Base-by-base conservation (phyloP, 768 basidiomycete species). In the Auricularia heimuer region DNA sequence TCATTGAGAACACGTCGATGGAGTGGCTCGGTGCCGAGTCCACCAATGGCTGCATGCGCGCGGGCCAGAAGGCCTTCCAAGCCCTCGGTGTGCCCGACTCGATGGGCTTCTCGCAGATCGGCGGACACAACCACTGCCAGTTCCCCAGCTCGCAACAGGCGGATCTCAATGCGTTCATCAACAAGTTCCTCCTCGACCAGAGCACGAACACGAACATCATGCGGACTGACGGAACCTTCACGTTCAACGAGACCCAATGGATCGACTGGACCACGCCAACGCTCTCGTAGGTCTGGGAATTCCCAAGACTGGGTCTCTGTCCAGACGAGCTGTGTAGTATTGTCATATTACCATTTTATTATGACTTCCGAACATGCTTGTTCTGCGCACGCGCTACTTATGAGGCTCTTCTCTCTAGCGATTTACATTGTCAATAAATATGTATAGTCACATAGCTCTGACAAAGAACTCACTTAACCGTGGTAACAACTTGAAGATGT, bases 1-100 rank as follows among this genome's bases (percentile, higher is more conserved):
- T 80, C 65, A 82, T 81, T 68, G 84, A 84, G 70, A 84, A 86
- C 72, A 81, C 82, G 8, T 78, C 80, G 62, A 79, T 78, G 63
- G 81, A 80, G 65, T 85, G 85, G 84, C 77, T 85, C 47, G 82
- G 84, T 33, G 80, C 82, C 21, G 71, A 78, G 66, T 78, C 78
- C 61, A 75, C 76, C 3, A 85, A 76, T 71, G 84, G 84, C 7
- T 82, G 80, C 69, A 77, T 81, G 76, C 80, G 75, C 65, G 79
- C 81, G 4, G 82, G 79, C 42, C 78, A 79, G 69, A 79, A 78
- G 63, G 73, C 84, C 45, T 85, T 75, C 73, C 73, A 80, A 71
- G 82, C 83, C 4, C 72, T 85, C 37, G 81, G 83, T 33, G 76
- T 78, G 3, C 63, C 77, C 11, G 75, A 79, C 65, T 69, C 72